Percentiles rank a stretch among this genome's conserved stretches.
phyloP scores from a whole-genome alignment of 2,329 filamentous ascomycete genomes.

The Stylonectria norvegica region DNA sequence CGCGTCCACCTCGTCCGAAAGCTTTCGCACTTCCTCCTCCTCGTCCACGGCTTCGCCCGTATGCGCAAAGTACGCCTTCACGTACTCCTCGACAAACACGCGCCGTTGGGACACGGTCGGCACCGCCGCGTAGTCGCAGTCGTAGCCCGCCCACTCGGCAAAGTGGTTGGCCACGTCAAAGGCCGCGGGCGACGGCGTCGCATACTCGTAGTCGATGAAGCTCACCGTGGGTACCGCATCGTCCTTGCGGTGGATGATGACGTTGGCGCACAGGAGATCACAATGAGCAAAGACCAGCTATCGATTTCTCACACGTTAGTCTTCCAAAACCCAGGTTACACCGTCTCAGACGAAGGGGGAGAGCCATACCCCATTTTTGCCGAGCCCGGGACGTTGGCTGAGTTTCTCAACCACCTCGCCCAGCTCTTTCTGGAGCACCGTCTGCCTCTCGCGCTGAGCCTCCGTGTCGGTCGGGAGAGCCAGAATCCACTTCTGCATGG shows the following conservation, averaged over 20 bases:
- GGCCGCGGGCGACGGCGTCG: slow-evolving; percentile 85
- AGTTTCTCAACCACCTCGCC: slow-evolving; percentile 66
- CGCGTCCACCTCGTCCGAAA: slow-evolving; percentile 78
- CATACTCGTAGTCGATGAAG: slow-evolving; percentile 99
- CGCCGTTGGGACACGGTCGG: slow-evolving; percentile 74
- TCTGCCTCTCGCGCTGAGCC: slow-evolving; percentile 64
- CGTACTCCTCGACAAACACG: slow-evolving; percentile 80
- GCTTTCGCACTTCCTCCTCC: slow-evolving; percentile 61
- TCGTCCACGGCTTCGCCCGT: slow-evolving; percentile 45
- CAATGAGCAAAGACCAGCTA: slow-evolving; percentile 91
- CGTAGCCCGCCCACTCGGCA: slow-evolving; percentile 95
- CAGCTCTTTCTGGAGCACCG: slow-evolving; percentile 70
- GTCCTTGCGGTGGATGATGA: slow-evolving; percentile 77
- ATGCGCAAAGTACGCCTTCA: slow-evolving; percentile 65
- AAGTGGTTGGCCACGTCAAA: slow-evolving; percentile 99
- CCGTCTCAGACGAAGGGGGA: slow-evolving; percentile 1
- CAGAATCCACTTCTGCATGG: slow-evolving; percentile 92
- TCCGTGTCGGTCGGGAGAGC: slow-evolving; percentile 74
- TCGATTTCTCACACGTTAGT: slow-evolving; percentile 9
- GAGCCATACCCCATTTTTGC: slow-evolving; percentile 63
- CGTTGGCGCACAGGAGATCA: slow-evolving; percentile 93
- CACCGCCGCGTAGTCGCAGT: slow-evolving; percentile 83
- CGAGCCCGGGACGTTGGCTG: slow-evolving; percentile 73
- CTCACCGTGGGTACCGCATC: slow-evolving; percentile 42
- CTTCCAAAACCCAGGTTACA: slow-evolving; percentile 9